A percentile compares a stretch with the other conserved stretches of the same genome.
phyloP scores from a whole-genome alignment of 2,329 filamentous ascomycete species.

The Fusarium cyanostomum region DNA sequence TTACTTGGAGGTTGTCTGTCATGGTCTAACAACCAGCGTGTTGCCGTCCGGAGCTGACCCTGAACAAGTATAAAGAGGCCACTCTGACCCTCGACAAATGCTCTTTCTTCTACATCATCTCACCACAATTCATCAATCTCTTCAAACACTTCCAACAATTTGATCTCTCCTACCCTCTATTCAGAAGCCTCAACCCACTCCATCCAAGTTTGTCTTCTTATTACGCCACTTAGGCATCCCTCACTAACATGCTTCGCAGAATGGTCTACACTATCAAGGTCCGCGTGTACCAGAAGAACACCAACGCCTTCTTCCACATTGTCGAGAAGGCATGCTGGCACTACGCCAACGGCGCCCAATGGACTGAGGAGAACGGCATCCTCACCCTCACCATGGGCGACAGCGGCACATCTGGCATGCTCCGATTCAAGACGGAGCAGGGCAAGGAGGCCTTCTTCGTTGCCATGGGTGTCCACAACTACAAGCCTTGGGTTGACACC shows the following conservation, averaged over 20 bases:
- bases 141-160: too few relatives aligned
- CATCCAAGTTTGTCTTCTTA: not conserved
- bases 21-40: too few relatives aligned
- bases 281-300: constrained; percentile 34
- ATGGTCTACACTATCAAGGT: constrained; percentile 36
- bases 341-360: constrained; percentile 31
- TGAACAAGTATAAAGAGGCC: too few relatives aligned
- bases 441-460: constrained; percentile 35
- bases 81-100: too few relatives aligned
- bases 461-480: constrained; percentile 29
- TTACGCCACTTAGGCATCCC: accelerated
- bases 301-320: constrained; percentile 32
- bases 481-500: constrained; percentile 36
- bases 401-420: constrained; percentile 31
- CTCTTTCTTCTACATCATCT: too few relatives aligned
- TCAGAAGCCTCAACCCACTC: too few relatives aligned
- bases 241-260: constrained; percentile 6
- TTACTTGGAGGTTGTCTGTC: too few relatives aligned
- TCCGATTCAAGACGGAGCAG: constrained; percentile 36
- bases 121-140: too few relatives aligned
- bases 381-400: constrained; percentile 25
- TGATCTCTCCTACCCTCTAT: too few relatives aligned
- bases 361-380: constrained; percentile 18
- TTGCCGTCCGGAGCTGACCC: too few relatives aligned
- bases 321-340: constrained; percentile 34